Conservation (phyloP, 768 basidiomycete species). For the Kwoniella dejecticola region DNA sequence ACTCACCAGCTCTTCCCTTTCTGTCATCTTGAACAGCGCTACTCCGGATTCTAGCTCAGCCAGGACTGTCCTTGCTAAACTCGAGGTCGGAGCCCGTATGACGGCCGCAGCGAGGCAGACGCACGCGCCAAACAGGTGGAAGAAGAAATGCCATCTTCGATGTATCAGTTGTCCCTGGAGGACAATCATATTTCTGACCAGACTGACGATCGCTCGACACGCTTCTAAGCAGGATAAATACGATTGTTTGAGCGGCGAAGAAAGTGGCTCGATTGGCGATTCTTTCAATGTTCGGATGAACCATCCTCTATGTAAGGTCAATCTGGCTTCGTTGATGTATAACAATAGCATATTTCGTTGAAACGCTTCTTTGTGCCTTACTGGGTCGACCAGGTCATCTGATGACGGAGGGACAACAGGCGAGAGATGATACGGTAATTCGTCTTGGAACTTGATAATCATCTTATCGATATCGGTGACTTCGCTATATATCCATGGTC, state of each 20-base stretch:
- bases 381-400: slow-evolving; percentile 20
- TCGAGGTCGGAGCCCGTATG: slow-evolving; percentile 11
- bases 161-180: slow-evolving; percentile 18
- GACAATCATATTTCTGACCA: slow-evolving; percentile 20
- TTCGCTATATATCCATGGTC: slow-evolving; percentile 24
- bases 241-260: slow-evolving; percentile 10
- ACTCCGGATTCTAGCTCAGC: slow-evolving; percentile 15
- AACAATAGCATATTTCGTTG: slow-evolving; percentile 25
- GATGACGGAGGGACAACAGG: slow-evolving; percentile 16
- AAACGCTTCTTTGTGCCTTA: slow-evolving; percentile 12
- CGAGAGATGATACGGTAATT: slow-evolving; percentile 23
- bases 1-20: slow-evolving; percentile 22
- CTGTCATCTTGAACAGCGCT: slow-evolving; percentile 15
- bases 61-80: slow-evolving; percentile 9
- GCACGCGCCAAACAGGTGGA: slow-evolving; percentile 20
- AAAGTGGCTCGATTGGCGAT: slow-evolving; percentile 16
- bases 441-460: slow-evolving; percentile 16
- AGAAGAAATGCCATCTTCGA: slow-evolving; percentile 25
- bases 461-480: slow-evolving; percentile 17
- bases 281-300: slow-evolving; percentile 20
- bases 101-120: slow-evolving; percentile 20
- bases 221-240: slow-evolving; percentile 18
- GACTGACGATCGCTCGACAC: slow-evolving; percentile 14
- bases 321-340: slow-evolving; percentile 27
- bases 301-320: slow-evolving; percentile 22